Evolutionary conservation across 2,329 filamentous ascomycete species (phyloP), one percentile per base, ranked within the genome.

Genomic region (Seiridium cupressi): DNA sequence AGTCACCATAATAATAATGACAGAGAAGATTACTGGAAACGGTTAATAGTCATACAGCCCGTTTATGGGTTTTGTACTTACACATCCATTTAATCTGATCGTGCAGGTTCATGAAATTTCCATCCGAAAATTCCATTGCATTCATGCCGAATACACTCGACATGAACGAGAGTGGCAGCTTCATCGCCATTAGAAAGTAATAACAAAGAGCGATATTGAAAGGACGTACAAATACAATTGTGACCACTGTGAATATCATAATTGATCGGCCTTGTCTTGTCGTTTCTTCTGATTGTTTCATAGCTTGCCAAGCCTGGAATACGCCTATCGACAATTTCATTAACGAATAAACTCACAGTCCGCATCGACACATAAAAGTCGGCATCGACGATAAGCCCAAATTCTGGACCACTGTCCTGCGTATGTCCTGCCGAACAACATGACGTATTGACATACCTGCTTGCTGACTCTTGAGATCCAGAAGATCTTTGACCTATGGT

Each of bases 241-340:
- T 81, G 1, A 80, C 75, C 2, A 80, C 62, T 0, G 79, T 81
- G 58, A 81, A 81, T 2, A 77, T 68, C 73, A 81, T 77, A 55
- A 81, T 76, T 1, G 77, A 73, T 0, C 73, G 70, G 1, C 78
- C 76, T 61, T 81, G 78, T 7, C 70, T 72, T 5, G 76, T 72
- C 0, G 72, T 75, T 53, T 80, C 74, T 0, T 76, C 71, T 0
- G 72, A 73, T 42, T 78, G 73, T 34, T 69, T 72, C 8, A 77
- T 68, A 0, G 78, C 70, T 13, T 75, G 72, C 69, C 74, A 76
- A 0, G 78, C 77, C 61, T 81, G 76, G 4, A 80, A 70, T 1
- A 81, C 74, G 44, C 75, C 74, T 48, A 31, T n/a, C 46, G 7
- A 26, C 13, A n/a, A 18, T 48, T 2, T 9, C 6, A 48, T 18